These are phyloP conservation scores for Tuber microsphaerosporum DNA, from an alignment of 495 filamentous ascomycete genomes.

Conservation along the genomic window DNA sequence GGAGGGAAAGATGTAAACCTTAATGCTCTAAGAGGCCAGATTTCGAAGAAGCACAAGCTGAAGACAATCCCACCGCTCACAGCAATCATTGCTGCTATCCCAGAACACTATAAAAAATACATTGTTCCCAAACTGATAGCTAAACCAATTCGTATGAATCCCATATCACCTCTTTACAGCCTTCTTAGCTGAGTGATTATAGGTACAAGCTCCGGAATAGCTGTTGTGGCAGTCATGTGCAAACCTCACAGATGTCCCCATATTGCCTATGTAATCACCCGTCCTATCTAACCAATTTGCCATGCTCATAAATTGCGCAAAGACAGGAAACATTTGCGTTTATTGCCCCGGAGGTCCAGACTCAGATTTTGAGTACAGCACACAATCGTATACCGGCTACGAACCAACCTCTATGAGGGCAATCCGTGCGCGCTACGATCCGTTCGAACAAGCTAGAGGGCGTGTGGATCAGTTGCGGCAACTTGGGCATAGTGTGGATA, in stretches of 20 bases:
- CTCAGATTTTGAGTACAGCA: constrained; percentile 97
- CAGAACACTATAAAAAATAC: constrained; percentile 99
- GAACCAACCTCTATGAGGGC: constrained; percentile 98
- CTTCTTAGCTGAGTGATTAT: constrained; percentile 28
- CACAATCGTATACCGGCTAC: constrained; percentile 96
- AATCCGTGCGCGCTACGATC: constrained; percentile 93
- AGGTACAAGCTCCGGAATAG: constrained; percentile 91
- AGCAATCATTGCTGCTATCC: constrained; percentile 93
- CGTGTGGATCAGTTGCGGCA: constrained; percentile 93
- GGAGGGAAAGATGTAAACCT: constrained; percentile 79
- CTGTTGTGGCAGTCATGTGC: constrained; percentile 99
- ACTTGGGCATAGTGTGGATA: constrained; percentile 92
- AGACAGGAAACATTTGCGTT: constrained; percentile 96
- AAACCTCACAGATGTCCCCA: constrained; percentile 97
- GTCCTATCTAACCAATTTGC: not conserved
- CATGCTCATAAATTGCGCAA: constrained; percentile 13
- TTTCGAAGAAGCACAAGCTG: constrained; percentile 84
- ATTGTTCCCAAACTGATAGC: constrained; percentile 91
- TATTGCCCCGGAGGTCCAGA: constrained; percentile 97
- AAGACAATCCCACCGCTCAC: constrained; percentile 81
- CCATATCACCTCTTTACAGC: constrained; percentile 10
- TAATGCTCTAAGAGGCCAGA: constrained; percentile 76
- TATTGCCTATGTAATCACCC: constrained; percentile 60
- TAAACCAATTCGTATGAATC: constrained; percentile 75
- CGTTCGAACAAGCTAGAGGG: constrained; percentile 92